Evolutionary conservation across 1,284 basidiomycete genomes (phyloP), one percentile per base, ranked within the genome.

Genomic region (Puccinia polysora): DNA sequence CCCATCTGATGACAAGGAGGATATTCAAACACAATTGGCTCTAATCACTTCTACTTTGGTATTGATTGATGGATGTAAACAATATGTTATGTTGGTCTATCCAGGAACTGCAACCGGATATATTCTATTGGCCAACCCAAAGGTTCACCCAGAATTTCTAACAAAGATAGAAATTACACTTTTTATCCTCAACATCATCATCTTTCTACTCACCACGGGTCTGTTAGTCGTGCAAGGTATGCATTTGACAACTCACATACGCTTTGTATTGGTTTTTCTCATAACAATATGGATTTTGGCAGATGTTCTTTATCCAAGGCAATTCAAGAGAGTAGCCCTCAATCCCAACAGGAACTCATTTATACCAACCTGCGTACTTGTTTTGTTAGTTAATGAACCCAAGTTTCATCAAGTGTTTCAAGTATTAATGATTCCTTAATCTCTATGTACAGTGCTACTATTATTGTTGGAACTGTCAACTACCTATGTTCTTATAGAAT

Each of bases 351-450:
- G 52, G 30, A 67, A 67, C 38, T 55, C 64, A 2, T 67, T 67
- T 28, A 67, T 67, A 40, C 64, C 64, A 55, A 67, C 64, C 36
- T 67, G 49, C 52, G 64, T 53, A 2, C 52, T 67, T 14, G 52
- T 53, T 45, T 56, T 67, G 64, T 67, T 53, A 10, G 52, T 67
- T 45, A 20, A 52, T 20, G 32, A 38, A n/a, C n/a, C 55, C 52
- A 28, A 10, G 15, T 56, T 43, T 20, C 8, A 55, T 2, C 30
- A 38, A 23, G 4, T 2, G 14, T 36, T 50, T 52, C 20, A 25
- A 34, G n/a, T 56, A 18, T n/a, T 53, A 20, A 67, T 20, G n/a
- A 47, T 38, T 4, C 0, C 43, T 67, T 40, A 8, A 23, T 34
- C n/a, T n/a, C n/a, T n/a, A n/a, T n/a, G n/a, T n/a, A 38, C 23